Conservation (phyloP, 1,139 yeast species). For the Hemisphaericaspora subhashii region DNA sequence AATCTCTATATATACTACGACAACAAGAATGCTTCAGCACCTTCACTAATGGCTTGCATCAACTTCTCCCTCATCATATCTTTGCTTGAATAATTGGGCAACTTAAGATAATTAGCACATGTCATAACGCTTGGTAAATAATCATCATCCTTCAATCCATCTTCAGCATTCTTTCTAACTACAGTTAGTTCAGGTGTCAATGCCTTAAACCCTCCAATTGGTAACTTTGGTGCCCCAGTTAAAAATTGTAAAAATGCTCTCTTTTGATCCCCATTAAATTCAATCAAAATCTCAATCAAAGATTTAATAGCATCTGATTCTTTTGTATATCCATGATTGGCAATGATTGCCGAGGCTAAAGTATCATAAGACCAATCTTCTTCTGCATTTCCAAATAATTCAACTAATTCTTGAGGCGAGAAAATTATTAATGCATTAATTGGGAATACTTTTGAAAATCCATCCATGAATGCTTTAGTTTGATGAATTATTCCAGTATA, state of each 20-base stretch:
- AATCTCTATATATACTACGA: constrained; percentile 38
- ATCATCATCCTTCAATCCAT: constrained; percentile 67
- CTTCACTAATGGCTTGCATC: constrained; percentile 76
- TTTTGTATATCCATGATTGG: constrained; percentile 87
- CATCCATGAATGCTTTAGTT: constrained; percentile 68
- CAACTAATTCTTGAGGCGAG: constrained; percentile 69
- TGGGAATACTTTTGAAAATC: constrained; percentile 86
- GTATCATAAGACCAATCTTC: constrained; percentile 87
- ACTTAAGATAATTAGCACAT: constrained; percentile 89
- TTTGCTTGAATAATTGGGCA: constrained; percentile 75
- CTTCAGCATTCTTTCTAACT: constrained; percentile 78
- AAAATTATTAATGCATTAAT: constrained; percentile 70
- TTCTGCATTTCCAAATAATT: constrained; percentile 62
- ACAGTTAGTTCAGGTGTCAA: constrained; percentile 84
- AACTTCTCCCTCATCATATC: constrained; percentile 60
- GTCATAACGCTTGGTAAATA: constrained; percentile 98
- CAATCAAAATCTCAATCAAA: constrained; percentile 59
- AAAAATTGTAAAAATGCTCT: constrained; percentile 80
- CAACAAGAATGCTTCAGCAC: constrained; percentile 83
- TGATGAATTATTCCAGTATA: constrained; percentile 67
- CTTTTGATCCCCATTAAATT: constrained; percentile 53
- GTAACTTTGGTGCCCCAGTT: constrained; percentile 91
- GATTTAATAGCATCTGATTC: constrained; percentile 66
- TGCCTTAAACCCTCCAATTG: constrained; percentile 90
- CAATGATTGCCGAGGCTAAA: constrained; percentile 60